Base-by-base conservation (phyloP, 495 filamentous ascomycete genomes). In the Pyronema domesticum region DNA sequence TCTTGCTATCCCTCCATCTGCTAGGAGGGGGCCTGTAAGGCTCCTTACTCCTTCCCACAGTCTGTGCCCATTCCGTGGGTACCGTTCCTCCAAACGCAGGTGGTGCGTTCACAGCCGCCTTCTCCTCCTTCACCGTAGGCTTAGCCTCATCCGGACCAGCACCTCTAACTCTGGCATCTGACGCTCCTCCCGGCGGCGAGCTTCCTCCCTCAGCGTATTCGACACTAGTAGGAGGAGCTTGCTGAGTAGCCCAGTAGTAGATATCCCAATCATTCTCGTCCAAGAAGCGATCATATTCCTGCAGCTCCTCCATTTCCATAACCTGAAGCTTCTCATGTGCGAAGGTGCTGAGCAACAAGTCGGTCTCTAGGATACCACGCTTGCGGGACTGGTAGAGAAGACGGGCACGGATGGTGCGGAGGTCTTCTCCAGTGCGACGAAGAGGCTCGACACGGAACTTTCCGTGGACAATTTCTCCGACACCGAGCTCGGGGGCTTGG, bases 211-310 rank as follows among this genome's bases (percentile, higher is more conserved):
- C 53, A n/a, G 58, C 65, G 35, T 65, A 61, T 37, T 63, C 68
- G 19, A 57, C 23, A 1, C 71, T 66, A 11, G 78, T 75, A 0
- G 71, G 65, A 0, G 77, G 72, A 6, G 84, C 76, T 58, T 84
- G 79, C 67, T 98, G 93, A n/a, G 93, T 98, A 0, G 87, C 86
- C 91, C 91, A 98, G 76, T 98, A 98, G 73, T 98, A 98, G 56
- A 98, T 96, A 67, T 98, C 91, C 91, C 91, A 98, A 69, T 98
- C 91, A 67, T 96, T 96, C 69, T 98, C 91, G 71, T 98, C 91
- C 46, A 98, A 79, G 75, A 98, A 95, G 13, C 75, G 71, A 68
- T 96, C 93, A 71, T 89, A 96, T 68, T 93, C 79, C 56, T 76
- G 66, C 53, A 98, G 77, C 62, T 89, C 86, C 47, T 72, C 69